Evolutionary conservation across 768 basidiomycete genomes (phyloP), one percentile per base, ranked within the genome.

Genomic region (Xerocomellus dryophilus): DNA sequence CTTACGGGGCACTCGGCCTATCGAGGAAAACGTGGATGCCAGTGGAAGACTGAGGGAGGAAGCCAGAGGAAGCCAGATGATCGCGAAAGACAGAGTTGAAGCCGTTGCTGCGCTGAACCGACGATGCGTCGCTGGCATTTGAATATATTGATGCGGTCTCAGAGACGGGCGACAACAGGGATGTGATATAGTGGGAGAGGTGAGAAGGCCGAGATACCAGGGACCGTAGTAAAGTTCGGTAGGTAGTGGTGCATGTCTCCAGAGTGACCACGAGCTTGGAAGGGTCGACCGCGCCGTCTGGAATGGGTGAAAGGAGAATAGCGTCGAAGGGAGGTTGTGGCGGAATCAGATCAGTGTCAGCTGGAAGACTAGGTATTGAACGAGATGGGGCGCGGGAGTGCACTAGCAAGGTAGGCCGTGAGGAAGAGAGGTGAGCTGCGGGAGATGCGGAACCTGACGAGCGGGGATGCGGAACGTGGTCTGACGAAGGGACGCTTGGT

Each of bases 1-100:
- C 89, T 76, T 71, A 91, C 88, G 90, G 86, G 29, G 83, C 74
- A 61, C 90, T 90, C 1, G 90, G 80, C 23, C 90, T 77, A 65
- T 93, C 90, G 21, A 93, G 74, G 71, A 93, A 93, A 14, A 93
- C 61, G 57, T 90, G 86, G 34, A 91, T 69, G 41, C 69, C 75
- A 35, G 72, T 71, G 6, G 80, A 74, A 2, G 76, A 65, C 23
- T 74, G 77, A 1, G 72, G 61, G 4, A 85, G 64, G 36, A 82
- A 70, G 7, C 83, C 85, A 50, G 82, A 81, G 7, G 84, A 80
- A 14, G 79, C 70, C 8, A 88, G 79, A 59, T 90, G 88, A 27
- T 81, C 77, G 38, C 77, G 80, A 64, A 88, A 85, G 54, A 78
- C 74, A 0, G 79, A 65, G 17, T 75, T 77, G 63, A 86, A 75